Conservation (phyloP, 805 yeast genomes). For the Wickerhamiella cacticola region DNA sequence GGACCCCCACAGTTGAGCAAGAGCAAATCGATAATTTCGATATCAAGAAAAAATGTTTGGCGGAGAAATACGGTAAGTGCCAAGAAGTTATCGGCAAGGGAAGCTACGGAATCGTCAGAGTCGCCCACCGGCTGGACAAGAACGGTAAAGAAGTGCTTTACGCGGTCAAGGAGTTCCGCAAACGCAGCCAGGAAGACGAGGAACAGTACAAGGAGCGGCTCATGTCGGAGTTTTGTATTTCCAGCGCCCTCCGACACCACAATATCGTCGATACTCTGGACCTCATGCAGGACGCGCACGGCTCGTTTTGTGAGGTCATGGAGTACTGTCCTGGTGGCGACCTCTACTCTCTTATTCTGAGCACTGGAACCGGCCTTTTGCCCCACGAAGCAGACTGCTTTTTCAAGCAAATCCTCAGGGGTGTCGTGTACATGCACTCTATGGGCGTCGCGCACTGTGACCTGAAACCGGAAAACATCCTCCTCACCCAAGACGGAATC, state of each 20-base stretch:
- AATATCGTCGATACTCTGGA: constrained; percentile 71
- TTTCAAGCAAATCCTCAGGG: constrained; percentile 73
- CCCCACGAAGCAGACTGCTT: constrained; percentile 74
- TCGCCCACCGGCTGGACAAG: constrained; percentile 50
- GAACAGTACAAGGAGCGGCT: constrained; percentile 55
- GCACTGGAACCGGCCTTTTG: constrained; percentile 43
- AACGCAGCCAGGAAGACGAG: constrained; percentile 46
- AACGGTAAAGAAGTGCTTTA: constrained; percentile 37
- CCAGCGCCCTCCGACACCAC: constrained; percentile 60
- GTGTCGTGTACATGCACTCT: constrained; percentile 72
- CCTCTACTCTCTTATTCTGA: constrained; percentile 46
- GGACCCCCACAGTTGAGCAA: constrained; percentile 12
- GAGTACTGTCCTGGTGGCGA: constrained; percentile 90
- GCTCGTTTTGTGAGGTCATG: constrained; percentile 81
- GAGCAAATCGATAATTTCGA: background rate
- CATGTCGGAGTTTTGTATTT: constrained; percentile 82
- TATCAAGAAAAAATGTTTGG: constrained; percentile 36
- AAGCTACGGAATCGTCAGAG: constrained; percentile 84
- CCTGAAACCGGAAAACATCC: constrained; percentile 74
- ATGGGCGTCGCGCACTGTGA: constrained; percentile 94
- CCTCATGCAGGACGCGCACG: constrained; percentile 59
- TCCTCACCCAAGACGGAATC: constrained; percentile 54
- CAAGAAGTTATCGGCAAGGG: constrained; percentile 93
- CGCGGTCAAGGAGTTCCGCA: constrained; percentile 68
- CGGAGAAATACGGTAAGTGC: constrained; percentile 84